Base-by-base conservation (phyloP, 2,329 filamentous ascomycete species). In the Aspergillus sp. region DNA sequence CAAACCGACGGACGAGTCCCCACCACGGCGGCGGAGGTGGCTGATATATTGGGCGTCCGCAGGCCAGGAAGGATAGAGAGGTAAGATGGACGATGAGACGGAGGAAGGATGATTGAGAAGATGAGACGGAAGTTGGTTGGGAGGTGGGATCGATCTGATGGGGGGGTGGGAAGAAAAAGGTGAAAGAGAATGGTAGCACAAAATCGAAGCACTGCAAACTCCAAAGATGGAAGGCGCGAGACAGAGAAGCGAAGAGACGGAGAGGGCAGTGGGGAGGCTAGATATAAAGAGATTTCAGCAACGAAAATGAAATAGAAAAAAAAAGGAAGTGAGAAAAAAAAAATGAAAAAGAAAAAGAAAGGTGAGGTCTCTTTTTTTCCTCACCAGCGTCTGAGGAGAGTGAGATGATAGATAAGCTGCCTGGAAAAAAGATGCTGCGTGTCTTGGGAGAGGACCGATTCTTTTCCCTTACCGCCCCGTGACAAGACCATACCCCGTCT, bases 351-450 rank as follows among this genome's bases (percentile, higher is more conserved):
- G 59, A 58, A 52, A 52, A 53, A 54, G 59, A 59, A 60, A 60
- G 49, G 51, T 52, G 52, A 56, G 43, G 44, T 45, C 45, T 54
- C 47, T 56, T 42, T 24, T 50, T 51, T 43, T 50, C 45, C 43
- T 38, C n/a, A n/a, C 40, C 35, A 45, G 24, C 35, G 35, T 51
- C 38, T 26, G 50, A 54, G 45, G 32, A 20, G 40, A 22, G 19
- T 20, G 45, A 53, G 46, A 49, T 56, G 57, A 58, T 57, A 50
- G 55, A 54, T 53, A 56, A 52, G 53, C 47, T 51, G 50, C 49
- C 56, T 59, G 52, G 53, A 57, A 58, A 60, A 58, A 61, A 54
- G 55, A 56, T 61, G 58, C 55, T 60, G 55, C 59, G 60, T 56
- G 53, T 58, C 54, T 57, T 51, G 53, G 48, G 35, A 41, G 26